Evolutionary conservation across 2,329 filamentous ascomycete species (phyloP), one percentile per base, ranked within the genome.

Genomic region (Ustulina deusta): DNA sequence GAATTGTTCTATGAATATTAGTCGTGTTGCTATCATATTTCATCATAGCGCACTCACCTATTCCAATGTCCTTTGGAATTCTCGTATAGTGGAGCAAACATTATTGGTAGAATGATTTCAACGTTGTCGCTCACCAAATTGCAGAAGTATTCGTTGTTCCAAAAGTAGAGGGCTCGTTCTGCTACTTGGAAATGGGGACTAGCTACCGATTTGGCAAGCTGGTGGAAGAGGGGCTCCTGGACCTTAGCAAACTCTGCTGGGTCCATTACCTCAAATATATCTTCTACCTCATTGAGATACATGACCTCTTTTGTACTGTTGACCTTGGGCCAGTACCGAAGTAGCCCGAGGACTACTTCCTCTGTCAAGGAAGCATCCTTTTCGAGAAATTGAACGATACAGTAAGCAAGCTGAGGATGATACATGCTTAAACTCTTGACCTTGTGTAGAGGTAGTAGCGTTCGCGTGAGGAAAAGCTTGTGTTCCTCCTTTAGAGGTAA

Each of bases 61-160:
- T 99, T 99, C 96, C 96, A 99, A 78, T 99, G 96, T 11, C 95
- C 95, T 83, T 99, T 99, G 4, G 95, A 98, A 80, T 99, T 99
- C 81, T 99, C 96, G 76, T 97, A 99, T 34, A 99, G 86, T 2
- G 96, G 95, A 29, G 95, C 94, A 82, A 99, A 99, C 96, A 99
- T 99, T 78, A 99, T 99, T 3, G 96, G 96, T 51, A 99, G 85
- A 75, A 99, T 99, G 54, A 97, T 95, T 77, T 98, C 95, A 63
- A 99, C 96, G 76, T 99, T 99, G 82, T 99, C 96, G 83, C 94
- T 97, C 73, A 99, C 96, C 66, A 99, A 86, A 78, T 98, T 99
- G 85, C 96, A 99, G 83, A 99, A 99, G 80, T 99, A 99, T 80
- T 99, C 96, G 78, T 99, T 99, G 85, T 99, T 99, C 96, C 96